These are phyloP conservation scores for Oryza nivara DNA, from an alignment of 176 grass and related monocot species.

Conservation along the genomic window DNA sequence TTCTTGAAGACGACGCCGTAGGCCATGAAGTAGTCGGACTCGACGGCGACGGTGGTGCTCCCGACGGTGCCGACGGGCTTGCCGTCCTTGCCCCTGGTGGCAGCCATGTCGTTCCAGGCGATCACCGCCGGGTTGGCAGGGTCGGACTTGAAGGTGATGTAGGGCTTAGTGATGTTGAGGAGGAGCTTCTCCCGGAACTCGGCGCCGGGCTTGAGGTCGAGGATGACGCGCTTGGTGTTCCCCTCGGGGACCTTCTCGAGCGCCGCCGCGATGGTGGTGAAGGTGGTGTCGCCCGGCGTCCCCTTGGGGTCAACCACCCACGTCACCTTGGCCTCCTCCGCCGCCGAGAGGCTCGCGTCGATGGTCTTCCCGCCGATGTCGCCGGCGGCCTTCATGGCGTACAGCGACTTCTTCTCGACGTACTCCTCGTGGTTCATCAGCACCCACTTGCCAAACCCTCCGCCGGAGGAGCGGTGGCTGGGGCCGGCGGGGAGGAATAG, in stretches of 20 bases:
- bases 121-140: background rate
- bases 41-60: constrained; percentile 37
- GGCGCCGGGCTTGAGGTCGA: constrained; percentile 38
- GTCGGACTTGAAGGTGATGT: constrained; percentile 39
- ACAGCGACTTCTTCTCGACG: background rate
- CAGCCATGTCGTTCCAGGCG: constrained; percentile 50
- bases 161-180: constrained; percentile 40
- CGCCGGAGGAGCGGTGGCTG: background rate
- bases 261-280: constrained; percentile 46
- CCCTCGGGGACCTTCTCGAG: constrained; percentile 16
- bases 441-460: constrained; percentile 28
- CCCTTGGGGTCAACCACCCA: constrained; percentile 39
- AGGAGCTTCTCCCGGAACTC: constrained; percentile 61
- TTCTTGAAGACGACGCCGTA: constrained; percentile 46
- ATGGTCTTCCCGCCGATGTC: constrained; percentile 17
- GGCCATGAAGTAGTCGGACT: constrained; percentile 53
- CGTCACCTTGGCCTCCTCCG: constrained; percentile 27
- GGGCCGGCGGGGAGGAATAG: background rate
- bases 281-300: background rate
- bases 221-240: constrained; percentile 43
- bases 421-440: constrained; percentile 36
- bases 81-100: constrained; percentile 33
- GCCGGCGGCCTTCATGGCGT: constrained; percentile 20
- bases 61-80: constrained; percentile 53
- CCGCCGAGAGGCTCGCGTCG: constrained; percentile 35